These are phyloP conservation scores for Fallopia convolvulus DNA, from an alignment of 148 eudicot species.

Conservation along the genomic window DNA sequence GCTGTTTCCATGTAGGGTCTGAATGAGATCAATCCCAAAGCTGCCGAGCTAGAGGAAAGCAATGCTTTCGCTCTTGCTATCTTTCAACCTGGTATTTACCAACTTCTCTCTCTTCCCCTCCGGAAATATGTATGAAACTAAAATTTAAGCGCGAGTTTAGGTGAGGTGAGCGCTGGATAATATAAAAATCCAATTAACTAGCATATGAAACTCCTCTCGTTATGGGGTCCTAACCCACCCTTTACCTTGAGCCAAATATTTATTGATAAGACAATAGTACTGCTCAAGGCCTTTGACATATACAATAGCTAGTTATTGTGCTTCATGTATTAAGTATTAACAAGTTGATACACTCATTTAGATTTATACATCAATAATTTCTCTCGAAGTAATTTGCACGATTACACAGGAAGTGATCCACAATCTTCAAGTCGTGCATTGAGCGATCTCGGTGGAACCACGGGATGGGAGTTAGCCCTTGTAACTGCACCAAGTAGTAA, in stretches of 20 bases:
- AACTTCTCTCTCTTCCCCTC: background rate
- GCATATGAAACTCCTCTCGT: background rate
- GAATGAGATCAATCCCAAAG: constrained; percentile 57
- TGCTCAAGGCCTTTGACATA: background rate
- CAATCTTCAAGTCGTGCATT: constrained; percentile 32
- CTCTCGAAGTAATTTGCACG: background rate
- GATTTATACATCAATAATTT: background rate
- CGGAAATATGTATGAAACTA: background rate
- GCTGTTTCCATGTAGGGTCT: constrained; percentile 46
- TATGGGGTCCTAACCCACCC: background rate
- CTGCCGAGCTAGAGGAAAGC: constrained; percentile 69
- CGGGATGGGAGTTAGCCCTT: constrained; percentile 94
- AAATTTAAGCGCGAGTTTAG: background rate
- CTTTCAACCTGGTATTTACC: constrained; percentile 57
- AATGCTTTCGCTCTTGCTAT: constrained; percentile 97
- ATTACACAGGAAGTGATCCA: constrained; percentile 45
- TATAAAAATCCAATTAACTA: background rate
- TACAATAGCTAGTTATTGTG: background rate
- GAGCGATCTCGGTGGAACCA: constrained; percentile 47
- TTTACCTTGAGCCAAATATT: background rate
- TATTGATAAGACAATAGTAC: background rate
- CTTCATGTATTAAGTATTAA: background rate
- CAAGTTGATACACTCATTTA: background rate
- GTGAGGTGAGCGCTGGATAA: too few relatives aligned
- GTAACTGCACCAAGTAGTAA: constrained; percentile 76